Evolutionary conservation across 495 filamentous ascomycete genomes (phyloP).

Genomic region (Chaetomium cochliodes): DNA sequence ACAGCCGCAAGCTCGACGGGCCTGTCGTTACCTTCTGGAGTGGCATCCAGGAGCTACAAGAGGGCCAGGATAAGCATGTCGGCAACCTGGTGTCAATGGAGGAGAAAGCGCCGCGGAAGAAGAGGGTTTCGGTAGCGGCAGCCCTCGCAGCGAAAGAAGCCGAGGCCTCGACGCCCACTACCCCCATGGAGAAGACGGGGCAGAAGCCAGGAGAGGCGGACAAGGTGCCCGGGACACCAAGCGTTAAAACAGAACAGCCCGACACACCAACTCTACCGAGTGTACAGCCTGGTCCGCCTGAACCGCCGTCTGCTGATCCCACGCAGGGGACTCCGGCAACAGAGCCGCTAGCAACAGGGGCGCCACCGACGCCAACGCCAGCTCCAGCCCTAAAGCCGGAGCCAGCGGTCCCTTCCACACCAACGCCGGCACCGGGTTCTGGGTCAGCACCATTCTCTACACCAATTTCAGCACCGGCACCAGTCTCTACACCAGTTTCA

Average conservation of each 20-base stretch:
- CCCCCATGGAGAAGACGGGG: constrained; percentile 24
- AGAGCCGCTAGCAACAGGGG: background rate
- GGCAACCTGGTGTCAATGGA: constrained; percentile 65
- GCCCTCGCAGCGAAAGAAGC: constrained; percentile 33
- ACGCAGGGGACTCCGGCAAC: constrained; percentile 10
- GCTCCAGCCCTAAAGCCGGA: background rate
- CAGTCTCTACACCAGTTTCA: constrained; percentile 11
- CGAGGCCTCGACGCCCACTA: constrained; percentile 22
- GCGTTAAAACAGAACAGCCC: constrained; percentile 27
- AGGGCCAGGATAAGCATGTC: constrained; percentile 72
- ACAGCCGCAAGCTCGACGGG: constrained; percentile 81
- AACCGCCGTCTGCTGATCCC: constrained; percentile 17
- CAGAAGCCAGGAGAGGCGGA: constrained; percentile 23
- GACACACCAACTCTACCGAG: constrained; percentile 1
- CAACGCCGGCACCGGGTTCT: background rate
- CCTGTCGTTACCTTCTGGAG: constrained; percentile 94
- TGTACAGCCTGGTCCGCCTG: constrained; percentile 14
- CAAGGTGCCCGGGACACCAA: constrained; percentile 21
- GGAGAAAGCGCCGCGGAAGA: constrained; percentile 50
- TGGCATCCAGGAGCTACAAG: constrained; percentile 72
- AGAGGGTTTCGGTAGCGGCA: constrained; percentile 42
- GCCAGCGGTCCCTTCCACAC: background rate
- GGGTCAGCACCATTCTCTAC: background rate
- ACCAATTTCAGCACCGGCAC: background rate
- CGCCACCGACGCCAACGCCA: background rate